phyloP scores from a whole-genome alignment of 192 early-diverging fungal species.

The Polychytrium aggregatum region DNA sequence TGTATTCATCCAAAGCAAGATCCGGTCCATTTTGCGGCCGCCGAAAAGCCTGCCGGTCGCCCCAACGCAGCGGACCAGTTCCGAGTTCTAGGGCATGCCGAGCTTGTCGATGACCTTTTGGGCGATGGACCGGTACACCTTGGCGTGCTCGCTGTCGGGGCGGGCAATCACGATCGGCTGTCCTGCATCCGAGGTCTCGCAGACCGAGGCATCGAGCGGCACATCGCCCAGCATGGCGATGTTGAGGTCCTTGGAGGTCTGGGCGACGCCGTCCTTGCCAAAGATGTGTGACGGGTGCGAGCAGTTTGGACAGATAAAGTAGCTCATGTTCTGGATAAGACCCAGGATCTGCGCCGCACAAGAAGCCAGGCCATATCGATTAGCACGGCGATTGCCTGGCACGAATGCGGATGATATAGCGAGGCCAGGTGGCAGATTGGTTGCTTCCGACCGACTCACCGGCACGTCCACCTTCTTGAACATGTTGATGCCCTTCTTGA shows the following conservation, averaged over 20 bases:
- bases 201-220: conserved; percentile 65
- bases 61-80: too few relatives aligned
- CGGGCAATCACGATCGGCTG: conserved; percentile 35
- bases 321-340: conserved; percentile 80
- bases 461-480: conserved; percentile 73
- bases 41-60: too few relatives aligned
- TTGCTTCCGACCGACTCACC: conserved; percentile 29
- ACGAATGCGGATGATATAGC: too few relatives aligned
- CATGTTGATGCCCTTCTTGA: conserved; percentile 67
- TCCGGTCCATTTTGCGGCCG: too few relatives aligned
- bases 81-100: too few relatives aligned
- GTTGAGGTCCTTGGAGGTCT: conserved; percentile 51
- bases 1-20: too few relatives aligned
- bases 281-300: conserved; percentile 69
- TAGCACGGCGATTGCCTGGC: too few relatives aligned
- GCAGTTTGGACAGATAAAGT: conserved; percentile 71
- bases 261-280: conserved; percentile 44
- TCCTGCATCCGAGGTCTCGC: conserved; percentile 58
- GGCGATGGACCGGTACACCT: conserved; percentile 13
- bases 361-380: neutral
- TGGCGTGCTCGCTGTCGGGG: conserved; percentile 16
- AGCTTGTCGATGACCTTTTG: conserved; percentile 8
- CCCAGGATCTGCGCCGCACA: conserved; percentile 60
- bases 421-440: neutral
- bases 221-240: conserved; percentile 64